These are phyloP conservation scores for Tetracladium maxilliforme DNA, from an alignment of 2,329 filamentous ascomycete species.

Conservation along the genomic window DNA sequence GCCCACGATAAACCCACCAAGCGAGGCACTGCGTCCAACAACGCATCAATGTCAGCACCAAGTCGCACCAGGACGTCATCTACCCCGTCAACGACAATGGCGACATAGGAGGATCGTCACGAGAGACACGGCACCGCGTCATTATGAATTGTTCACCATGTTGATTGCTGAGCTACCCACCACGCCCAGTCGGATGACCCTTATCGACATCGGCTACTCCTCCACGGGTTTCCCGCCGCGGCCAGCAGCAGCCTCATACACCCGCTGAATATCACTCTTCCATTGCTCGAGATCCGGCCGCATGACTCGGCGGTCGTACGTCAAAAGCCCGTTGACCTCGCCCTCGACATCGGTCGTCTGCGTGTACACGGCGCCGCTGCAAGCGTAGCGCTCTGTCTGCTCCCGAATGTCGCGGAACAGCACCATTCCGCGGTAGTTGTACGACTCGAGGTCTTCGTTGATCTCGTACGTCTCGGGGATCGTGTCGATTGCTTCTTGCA, in stretches of 20 bases:
- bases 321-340: constrained; percentile 58
- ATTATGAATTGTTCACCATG: too few relatives aligned
- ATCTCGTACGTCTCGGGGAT: constrained; percentile 59
- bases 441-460: constrained; percentile 36
- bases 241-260: constrained; percentile 41
- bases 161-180: too few relatives aligned
- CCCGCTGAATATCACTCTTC: constrained; percentile 39
- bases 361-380: constrained; percentile 56
- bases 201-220: too few relatives aligned
- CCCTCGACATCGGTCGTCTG: constrained; percentile 64
- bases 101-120: too few relatives aligned
- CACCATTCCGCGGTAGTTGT: constrained; percentile 50
- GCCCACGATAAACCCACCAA: too few relatives aligned
- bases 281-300: constrained; percentile 42
- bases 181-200: too few relatives aligned
- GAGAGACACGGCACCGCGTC: too few relatives aligned
- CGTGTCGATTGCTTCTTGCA: constrained; percentile 36
- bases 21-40: too few relatives aligned
- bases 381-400: constrained; percentile 38
- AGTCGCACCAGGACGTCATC: too few relatives aligned
- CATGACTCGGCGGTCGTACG: constrained; percentile 49
- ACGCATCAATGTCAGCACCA: too few relatives aligned
- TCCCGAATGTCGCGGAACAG: constrained; percentile 29
- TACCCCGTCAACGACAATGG: too few relatives aligned
- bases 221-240: too few relatives aligned